A percentile compares a stretch with the other conserved stretches of the same genome.
Conservation (phyloP, 495 filamentous ascomycete species). For the Tuber calosporum region DNA sequence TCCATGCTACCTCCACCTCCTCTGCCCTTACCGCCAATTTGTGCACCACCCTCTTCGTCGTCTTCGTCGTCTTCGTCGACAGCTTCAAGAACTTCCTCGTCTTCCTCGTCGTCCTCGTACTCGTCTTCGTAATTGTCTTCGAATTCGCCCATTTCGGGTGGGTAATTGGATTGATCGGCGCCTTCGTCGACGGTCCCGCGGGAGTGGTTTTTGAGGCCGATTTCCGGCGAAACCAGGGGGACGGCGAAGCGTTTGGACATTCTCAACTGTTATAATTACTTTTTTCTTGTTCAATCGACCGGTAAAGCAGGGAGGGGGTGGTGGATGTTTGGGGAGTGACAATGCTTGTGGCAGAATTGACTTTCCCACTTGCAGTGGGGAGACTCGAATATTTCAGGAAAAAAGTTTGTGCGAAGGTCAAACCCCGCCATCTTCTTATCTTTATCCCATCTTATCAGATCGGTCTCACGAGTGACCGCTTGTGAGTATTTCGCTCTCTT, state of each 20-base stretch:
- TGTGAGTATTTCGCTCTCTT: neutral
- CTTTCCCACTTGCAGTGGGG: neutral
- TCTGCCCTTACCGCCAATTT: slow-evolving; percentile 26
- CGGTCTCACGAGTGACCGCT: neutral
- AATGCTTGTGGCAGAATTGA: neutral
- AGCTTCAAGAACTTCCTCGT: slow-evolving; percentile 90
- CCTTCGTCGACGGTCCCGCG: slow-evolving; percentile 21
- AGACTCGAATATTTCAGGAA: neutral
- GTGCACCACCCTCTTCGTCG: slow-evolving; percentile 81
- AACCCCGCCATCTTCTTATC: neutral
- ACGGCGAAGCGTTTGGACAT: slow-evolving; percentile 48
- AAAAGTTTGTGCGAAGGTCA: neutral
- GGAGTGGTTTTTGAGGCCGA: slow-evolving; percentile 44
- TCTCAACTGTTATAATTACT: neutral
- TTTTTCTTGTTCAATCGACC: neutral
- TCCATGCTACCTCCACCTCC: slow-evolving; percentile 74
- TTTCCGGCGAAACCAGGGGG: slow-evolving; percentile 14
- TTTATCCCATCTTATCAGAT: neutral
- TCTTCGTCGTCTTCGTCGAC: slow-evolving; percentile 55
- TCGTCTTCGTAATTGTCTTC: slow-evolving; percentile 97
- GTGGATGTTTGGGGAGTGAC: neutral
- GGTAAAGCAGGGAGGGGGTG: neutral
- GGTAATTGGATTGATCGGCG: slow-evolving; percentile 1
- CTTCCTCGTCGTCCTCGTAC: slow-evolving; percentile 87
- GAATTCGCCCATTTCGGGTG: slow-evolving; percentile 69